A percentile compares a stretch with the other conserved stretches of the same genome.
Evolutionary conservation across 805 yeast genomes (phyloP).

Genomic region (Metschnikowia corniflorae): DNA sequence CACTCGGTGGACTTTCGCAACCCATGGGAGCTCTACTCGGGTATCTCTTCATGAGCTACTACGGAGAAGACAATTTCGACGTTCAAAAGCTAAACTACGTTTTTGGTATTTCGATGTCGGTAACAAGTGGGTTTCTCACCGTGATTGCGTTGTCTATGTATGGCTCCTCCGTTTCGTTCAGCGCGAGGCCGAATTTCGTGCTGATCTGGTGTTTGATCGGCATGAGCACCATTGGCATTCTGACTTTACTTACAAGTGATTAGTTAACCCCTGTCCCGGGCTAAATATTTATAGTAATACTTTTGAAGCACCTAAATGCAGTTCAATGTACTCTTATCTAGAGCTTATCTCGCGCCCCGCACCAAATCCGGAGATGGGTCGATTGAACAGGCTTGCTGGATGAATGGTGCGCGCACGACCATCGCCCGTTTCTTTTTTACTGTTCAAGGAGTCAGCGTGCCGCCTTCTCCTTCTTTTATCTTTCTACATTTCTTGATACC

Average conservation of each 20-base stretch:
- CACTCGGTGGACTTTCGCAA: slow-evolving; percentile 80
- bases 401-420: too few relatives aligned
- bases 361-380: too few relatives aligned
- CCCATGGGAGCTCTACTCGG: slow-evolving; percentile 87
- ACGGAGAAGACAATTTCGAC: slow-evolving; percentile 28
- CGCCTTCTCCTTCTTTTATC: too few relatives aligned
- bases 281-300: background rate
- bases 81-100: slow-evolving; percentile 32
- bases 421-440: too few relatives aligned
- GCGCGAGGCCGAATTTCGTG: slow-evolving; percentile 58
- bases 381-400: too few relatives aligned
- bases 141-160: slow-evolving; percentile 86
- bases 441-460: too few relatives aligned
- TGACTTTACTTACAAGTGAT: slow-evolving; percentile 23
- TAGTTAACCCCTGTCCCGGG: slow-evolving; percentile 2
- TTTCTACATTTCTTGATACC: too few relatives aligned
- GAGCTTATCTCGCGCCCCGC: too few relatives aligned
- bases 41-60: slow-evolving; percentile 38
- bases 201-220: slow-evolving; percentile 61
- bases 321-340: too few relatives aligned
- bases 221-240: slow-evolving; percentile 50
- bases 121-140: slow-evolving; percentile 80
- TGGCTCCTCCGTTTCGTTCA: slow-evolving; percentile 71
- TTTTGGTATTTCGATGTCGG: slow-evolving; percentile 61
- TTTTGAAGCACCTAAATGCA: too few relatives aligned